A percentile compares a stretch with the other conserved stretches of the same genome.
phyloP scores from a whole-genome alignment of 2,329 filamentous ascomycete genomes.

The Hysterium pulicare region DNA sequence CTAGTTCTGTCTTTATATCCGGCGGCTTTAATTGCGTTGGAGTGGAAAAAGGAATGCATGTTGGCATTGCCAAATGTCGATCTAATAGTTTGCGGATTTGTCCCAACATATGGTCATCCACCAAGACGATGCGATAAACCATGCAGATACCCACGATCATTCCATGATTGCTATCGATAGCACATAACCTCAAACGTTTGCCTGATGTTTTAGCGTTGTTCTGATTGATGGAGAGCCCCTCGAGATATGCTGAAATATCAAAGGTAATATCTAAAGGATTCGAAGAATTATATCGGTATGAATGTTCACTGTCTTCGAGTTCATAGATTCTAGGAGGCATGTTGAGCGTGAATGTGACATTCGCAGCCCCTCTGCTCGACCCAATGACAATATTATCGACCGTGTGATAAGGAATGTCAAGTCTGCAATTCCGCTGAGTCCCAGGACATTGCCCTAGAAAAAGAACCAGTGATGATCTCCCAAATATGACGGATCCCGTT shows the following conservation, averaged over 20 bases:
- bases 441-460: slow-evolving; percentile 16
- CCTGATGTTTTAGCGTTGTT: neutral
- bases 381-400: slow-evolving; percentile 33
- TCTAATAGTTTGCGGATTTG: slow-evolving; percentile 18
- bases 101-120: slow-evolving; percentile 7
- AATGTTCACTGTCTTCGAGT: slow-evolving; percentile 7
- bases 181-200: slow-evolving; percentile 25
- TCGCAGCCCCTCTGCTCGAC: slow-evolving; percentile 6
- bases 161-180: slow-evolving; percentile 34
- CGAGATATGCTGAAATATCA: neutral
- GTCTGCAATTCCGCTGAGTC: slow-evolving; percentile 17
- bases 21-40: neutral
- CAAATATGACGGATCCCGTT: slow-evolving; percentile 32
- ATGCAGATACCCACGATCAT: slow-evolving; percentile 42
- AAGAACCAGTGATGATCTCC: slow-evolving; percentile 20
- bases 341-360: slow-evolving; percentile 29
- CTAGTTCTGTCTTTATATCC: slow-evolving; percentile 5
- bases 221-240: slow-evolving; percentile 1
- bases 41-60: neutral
- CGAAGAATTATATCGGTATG: neutral
- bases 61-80: slow-evolving; percentile 26
- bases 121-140: slow-evolving; percentile 42
- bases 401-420: slow-evolving; percentile 37
- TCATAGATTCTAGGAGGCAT: slow-evolving; percentile 35
- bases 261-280: too few relatives aligned